Evolutionary conservation across 2,329 filamentous ascomycete genomes (phyloP), one percentile per base, ranked within the genome.

Genomic region (Fusarium foetens): DNA sequence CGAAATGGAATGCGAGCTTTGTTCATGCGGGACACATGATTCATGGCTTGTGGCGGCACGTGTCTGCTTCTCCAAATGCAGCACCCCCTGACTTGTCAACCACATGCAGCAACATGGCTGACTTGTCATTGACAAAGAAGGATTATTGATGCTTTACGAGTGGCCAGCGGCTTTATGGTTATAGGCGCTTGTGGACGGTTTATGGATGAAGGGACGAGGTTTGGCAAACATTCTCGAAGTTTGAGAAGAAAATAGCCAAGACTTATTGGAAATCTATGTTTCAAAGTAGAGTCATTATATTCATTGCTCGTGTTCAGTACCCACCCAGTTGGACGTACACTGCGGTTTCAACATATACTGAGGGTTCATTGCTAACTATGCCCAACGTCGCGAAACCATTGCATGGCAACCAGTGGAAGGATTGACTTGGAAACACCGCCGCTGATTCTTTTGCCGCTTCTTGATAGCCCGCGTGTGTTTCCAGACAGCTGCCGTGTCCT

Each of bases 21-120:
- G 66, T 46, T 58, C 11, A 42, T 70, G 25, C 43, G 25, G 49
- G 45, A 54, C 70, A 70, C 70, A 72, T 72, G 70, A 72, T 70
- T 66, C 48, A 67, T 63, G 63, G 54, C 46, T 69, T 51, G 45
- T 38, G 42, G 45, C 49, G 48, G 70, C 70, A 72, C 70, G 70
- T 72, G 70, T 65, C 39, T 61, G 27, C 5, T 38, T 43, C 49
- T 49, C 49, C 38, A 41, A 67, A 52, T 36, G 51, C 55, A 67
- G 21, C 52, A 49, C 53, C 68, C 69, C 69, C 59, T 68, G 36
- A 27, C 43, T 48, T 36, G 21, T 42, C 31, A 39, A 72, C 72
- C 69, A 72, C 59, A 68, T 68, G 66, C 64, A 27, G 33, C 25
- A 53, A 14, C 35, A 48, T 39, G 65, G 63, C 55, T 67, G 65